Evolutionary conservation across 2,329 filamentous ascomycete species (phyloP).

Genomic region (Apiospora sp.): DNA sequence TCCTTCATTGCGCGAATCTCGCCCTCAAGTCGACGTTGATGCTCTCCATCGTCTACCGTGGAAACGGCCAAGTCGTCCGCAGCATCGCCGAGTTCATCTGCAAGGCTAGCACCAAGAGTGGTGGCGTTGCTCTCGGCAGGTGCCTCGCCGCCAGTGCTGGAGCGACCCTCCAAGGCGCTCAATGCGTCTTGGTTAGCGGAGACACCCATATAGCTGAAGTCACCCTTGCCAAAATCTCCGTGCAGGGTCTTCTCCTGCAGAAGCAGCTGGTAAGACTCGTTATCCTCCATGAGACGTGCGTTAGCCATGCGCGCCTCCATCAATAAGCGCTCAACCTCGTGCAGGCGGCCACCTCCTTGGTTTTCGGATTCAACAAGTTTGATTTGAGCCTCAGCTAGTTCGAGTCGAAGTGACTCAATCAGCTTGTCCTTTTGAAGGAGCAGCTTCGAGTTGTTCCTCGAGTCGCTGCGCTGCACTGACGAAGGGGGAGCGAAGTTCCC

Average conservation of each 20-base stretch:
- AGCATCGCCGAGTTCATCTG: conserved; percentile 83
- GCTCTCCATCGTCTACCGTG: conserved; percentile 66
- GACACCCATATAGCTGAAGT: conserved; percentile 74
- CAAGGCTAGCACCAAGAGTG: conserved; percentile 65
- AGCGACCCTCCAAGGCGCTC: conserved; percentile 67
- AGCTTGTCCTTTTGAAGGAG: conserved; percentile 95
- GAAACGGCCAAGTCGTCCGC: conserved; percentile 66
- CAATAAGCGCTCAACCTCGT: conserved; percentile 88
- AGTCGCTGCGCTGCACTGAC: conserved; percentile 86
- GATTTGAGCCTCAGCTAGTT: conserved; percentile 94
- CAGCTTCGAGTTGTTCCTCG: conserved; percentile 86
- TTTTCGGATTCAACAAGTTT: conserved; percentile 96
- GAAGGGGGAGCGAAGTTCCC: conserved; percentile 87
- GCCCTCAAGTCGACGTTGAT: conserved; percentile 73
- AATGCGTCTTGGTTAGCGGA: conserved; percentile 70
- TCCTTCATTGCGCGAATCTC: conserved; percentile 85
- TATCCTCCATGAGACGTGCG: conserved; percentile 95
- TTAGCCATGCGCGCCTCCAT: conserved; percentile 96
- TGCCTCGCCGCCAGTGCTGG: conserved; percentile 34
- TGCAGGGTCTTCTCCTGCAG: conserved; percentile 95
- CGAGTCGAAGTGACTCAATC: conserved; percentile 89
- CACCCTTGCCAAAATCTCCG: conserved; percentile 85
- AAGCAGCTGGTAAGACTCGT: conserved; percentile 95
- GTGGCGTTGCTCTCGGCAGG: conserved; percentile 40
- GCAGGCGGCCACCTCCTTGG: conserved; percentile 83